Evolutionary conservation across 352 stramenopile species (phyloP).

Genomic region (Bremia lactucae): DNA sequence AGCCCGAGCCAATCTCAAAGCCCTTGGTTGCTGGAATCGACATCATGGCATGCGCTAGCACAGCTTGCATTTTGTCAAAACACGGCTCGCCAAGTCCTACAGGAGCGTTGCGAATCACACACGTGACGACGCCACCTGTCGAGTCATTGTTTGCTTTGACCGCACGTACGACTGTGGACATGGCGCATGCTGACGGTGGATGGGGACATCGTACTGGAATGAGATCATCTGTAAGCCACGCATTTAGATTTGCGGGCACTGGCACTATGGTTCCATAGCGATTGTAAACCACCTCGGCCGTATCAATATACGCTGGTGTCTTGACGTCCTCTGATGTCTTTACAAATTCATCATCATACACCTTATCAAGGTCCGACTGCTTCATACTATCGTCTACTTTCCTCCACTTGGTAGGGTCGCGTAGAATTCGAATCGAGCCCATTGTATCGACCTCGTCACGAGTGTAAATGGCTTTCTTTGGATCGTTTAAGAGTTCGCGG

Average conservation of each 20-base stretch:
- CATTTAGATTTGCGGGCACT: constrained; percentile 37
- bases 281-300: constrained; percentile 87
- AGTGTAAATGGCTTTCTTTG: constrained; percentile 53
- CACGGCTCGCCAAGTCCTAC: constrained; percentile 95
- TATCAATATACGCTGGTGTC: constrained; percentile 88
- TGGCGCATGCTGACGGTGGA: constrained; percentile 85
- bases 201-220: constrained; percentile 93
- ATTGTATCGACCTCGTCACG: constrained; percentile 78
- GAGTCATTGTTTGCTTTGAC: constrained; percentile 87
- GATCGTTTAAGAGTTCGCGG: constrained; percentile 47
- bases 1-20: constrained; percentile 95
- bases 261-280: constrained; percentile 56
- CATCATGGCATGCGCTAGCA: constrained; percentile 97
- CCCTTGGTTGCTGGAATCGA: constrained; percentile 98
- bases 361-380: constrained; percentile 50
- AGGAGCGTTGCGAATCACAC: constrained; percentile 93
- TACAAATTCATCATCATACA: constrained; percentile 71
- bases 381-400: constrained; percentile 28
- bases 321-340: constrained; percentile 35
- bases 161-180: constrained; percentile 92
- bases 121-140: constrained; percentile 92
- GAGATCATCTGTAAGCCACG: constrained; percentile 76
- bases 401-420: constrained; percentile 55
- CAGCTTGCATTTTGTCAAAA: constrained; percentile 99
- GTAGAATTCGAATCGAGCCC: constrained; percentile 73